These are phyloP conservation scores for Melastoma candidum DNA, from an alignment of 441 rosid species.

Conservation along the genomic window DNA sequence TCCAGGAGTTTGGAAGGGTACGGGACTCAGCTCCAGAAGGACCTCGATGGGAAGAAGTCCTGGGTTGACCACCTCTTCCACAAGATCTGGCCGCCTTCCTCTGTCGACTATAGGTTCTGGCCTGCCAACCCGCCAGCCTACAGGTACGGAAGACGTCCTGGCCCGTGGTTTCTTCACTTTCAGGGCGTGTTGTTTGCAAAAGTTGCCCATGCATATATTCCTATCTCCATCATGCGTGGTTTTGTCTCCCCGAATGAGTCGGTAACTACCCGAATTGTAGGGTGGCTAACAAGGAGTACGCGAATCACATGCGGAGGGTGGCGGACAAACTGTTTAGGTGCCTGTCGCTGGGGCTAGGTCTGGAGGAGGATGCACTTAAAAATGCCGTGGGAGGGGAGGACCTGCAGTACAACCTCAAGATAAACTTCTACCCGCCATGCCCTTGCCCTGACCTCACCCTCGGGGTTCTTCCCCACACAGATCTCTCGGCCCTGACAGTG, in stretches of 20 bases:
- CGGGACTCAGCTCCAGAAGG: constrained; percentile 47
- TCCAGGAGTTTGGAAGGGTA: constrained; percentile 46
- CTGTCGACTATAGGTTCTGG: constrained; percentile 56
- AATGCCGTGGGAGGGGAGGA: constrained; percentile 56
- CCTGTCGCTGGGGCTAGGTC: constrained; percentile 45
- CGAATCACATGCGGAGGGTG: constrained; percentile 30
- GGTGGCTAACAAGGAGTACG: constrained; percentile 65
- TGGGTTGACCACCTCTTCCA: constrained; percentile 91
- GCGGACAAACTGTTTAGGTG: constrained; percentile 33
- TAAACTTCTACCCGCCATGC: constrained; percentile 84
- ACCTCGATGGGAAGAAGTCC: constrained; percentile 41
- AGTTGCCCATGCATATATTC: no score
- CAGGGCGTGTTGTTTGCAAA: background rate
- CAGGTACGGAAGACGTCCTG: constrained; percentile 27
- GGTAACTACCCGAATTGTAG: constrained; percentile 19
- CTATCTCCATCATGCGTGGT: no score
- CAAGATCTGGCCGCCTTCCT: constrained; percentile 59
- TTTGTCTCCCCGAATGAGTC: background rate
- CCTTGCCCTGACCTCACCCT: constrained; percentile 77
- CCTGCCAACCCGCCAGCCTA: constrained; percentile 63
- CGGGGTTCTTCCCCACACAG: constrained; percentile 78
- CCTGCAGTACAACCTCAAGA: constrained; percentile 57
- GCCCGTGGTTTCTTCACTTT: background rate
- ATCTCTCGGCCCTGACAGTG: constrained; percentile 54
- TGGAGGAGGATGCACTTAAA: constrained; percentile 32